Percentiles rank a stretch among this genome's conserved stretches.
Evolutionary conservation across 768 basidiomycete genomes (phyloP).

Genomic region (Mycena leptocephala): DNA sequence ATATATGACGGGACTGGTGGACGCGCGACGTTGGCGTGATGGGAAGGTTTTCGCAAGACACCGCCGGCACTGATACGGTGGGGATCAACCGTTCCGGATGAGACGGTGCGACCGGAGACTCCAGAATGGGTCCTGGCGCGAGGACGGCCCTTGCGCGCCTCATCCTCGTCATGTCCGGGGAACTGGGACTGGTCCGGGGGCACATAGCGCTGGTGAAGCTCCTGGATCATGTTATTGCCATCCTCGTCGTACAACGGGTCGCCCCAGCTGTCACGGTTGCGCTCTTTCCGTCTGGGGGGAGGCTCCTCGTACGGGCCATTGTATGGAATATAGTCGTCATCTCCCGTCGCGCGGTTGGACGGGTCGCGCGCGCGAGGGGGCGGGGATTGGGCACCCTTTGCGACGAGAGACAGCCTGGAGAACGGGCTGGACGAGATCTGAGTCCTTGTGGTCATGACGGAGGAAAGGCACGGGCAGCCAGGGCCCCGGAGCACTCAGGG

Average conservation of each 20-base stretch:
- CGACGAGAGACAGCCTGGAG: constrained; percentile 24
- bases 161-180: constrained; percentile 32
- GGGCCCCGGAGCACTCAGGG: constrained; percentile 25
- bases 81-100: constrained; percentile 57
- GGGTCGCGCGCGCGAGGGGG: not conserved
- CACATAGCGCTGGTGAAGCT: constrained; percentile 49
- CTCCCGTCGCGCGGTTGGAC: constrained; percentile 45
- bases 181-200: constrained; percentile 25
- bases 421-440: constrained; percentile 37
- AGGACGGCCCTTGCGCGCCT: constrained; percentile 44
- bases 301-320: constrained; percentile 71
- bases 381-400: constrained; percentile 29
- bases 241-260: constrained; percentile 52
- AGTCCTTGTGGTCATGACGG: constrained; percentile 31
- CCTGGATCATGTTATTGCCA: constrained; percentile 46
- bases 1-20: constrained; percentile 59
- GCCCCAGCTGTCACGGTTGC: constrained; percentile 59
- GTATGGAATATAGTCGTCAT: constrained; percentile 78
- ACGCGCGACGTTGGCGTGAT: constrained; percentile 48
- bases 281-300: constrained; percentile 46
- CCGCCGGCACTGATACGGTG: constrained; percentile 47
- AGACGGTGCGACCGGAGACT: constrained; percentile 58
- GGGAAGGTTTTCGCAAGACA: constrained; percentile 51
- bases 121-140: constrained; percentile 58
- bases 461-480: not conserved